These are phyloP conservation scores for Hordeum marinum DNA, from an alignment of 176 grass and related monocot species.

Conservation along the genomic window DNA sequence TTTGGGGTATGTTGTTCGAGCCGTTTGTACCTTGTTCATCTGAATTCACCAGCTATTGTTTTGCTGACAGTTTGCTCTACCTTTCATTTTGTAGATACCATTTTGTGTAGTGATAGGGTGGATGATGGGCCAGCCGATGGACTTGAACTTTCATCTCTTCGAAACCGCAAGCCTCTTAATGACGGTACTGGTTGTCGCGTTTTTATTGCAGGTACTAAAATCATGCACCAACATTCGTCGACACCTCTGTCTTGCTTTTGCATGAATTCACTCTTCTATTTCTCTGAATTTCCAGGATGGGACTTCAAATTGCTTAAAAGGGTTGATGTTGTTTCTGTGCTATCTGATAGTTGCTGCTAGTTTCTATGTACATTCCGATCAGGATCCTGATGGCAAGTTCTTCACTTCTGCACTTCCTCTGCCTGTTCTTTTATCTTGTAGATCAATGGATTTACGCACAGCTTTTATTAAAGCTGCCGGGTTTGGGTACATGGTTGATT, in stretches of 20 bases:
- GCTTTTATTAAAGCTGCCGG: not conserved
- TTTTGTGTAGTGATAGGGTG: slow-evolving; percentile 68
- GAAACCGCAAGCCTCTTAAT: slow-evolving; percentile 76
- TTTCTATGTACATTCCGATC: slow-evolving; percentile 74
- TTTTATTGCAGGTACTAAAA: slow-evolving; percentile 66
- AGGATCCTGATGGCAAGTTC: slow-evolving; percentile 35
- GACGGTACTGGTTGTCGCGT: slow-evolving; percentile 67
- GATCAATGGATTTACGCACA: not conserved
- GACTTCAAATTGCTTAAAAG: slow-evolving; percentile 82
- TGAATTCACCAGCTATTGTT: not conserved
- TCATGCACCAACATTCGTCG: not conserved
- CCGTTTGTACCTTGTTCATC: not conserved
- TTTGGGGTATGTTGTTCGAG: slow-evolving; percentile 52
- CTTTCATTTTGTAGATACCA: slow-evolving; percentile 57
- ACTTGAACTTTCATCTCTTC: slow-evolving; percentile 82
- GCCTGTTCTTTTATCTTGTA: not conserved
- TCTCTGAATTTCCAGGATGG: slow-evolving; percentile 47
- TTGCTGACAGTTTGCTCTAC: not conserved
- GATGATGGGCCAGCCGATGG: slow-evolving; percentile 75
- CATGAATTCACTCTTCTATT: not conserved
- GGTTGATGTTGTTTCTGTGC: slow-evolving; percentile 76
- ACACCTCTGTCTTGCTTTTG: not conserved
- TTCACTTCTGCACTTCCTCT: not conserved
- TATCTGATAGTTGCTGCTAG: slow-evolving; percentile 84
- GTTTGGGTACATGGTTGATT: not conserved